Conservation (phyloP, 1,284 basidiomycete genomes). For the Fomes fomentarius region DNA sequence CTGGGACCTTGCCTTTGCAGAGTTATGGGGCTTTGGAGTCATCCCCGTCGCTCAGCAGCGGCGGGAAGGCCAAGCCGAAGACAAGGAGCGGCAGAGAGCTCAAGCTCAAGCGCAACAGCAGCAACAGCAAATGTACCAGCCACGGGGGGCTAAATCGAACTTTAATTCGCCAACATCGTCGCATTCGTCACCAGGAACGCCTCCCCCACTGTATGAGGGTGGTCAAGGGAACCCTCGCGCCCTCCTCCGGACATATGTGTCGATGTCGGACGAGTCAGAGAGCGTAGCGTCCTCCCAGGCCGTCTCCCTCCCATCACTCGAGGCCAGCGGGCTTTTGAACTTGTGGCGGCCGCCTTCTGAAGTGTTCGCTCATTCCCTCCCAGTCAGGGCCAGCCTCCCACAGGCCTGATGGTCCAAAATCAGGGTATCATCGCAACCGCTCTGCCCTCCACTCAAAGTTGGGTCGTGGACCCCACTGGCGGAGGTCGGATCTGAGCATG, state of each 20-base stretch:
- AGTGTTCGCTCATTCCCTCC: slow-evolving; percentile 28
- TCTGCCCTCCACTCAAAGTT: background rate
- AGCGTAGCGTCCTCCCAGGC: slow-evolving; percentile 3
- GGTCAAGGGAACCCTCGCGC: slow-evolving; percentile 20
- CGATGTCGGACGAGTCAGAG: slow-evolving; percentile 18
- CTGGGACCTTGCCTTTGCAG: slow-evolving; percentile 64
- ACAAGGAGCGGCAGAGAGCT: slow-evolving; percentile 20
- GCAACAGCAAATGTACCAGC: slow-evolving; percentile 12
- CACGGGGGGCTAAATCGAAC: slow-evolving; percentile 9
- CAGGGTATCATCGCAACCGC: background rate
- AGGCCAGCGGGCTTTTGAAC: slow-evolving; percentile 71
- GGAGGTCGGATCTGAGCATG: background rate
- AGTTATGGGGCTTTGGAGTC: slow-evolving; percentile 55
- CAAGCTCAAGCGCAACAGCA: slow-evolving; percentile 12
- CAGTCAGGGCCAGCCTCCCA: slow-evolving; percentile 2
- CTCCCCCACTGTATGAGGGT: slow-evolving; percentile 15
- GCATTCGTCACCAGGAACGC: slow-evolving; percentile 12
- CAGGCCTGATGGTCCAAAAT: background rate
- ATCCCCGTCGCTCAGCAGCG: slow-evolving; percentile 35
- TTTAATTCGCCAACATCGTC: slow-evolving; percentile 18
- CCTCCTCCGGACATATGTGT: slow-evolving; percentile 20
- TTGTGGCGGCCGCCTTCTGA: slow-evolving; percentile 40
- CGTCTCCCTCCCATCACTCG: slow-evolving; percentile 59
- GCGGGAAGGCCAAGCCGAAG: slow-evolving; percentile 31
- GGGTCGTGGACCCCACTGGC: background rate